Conservation (phyloP, 768 basidiomycete species). For the Phaffia tasmanica region DNA sequence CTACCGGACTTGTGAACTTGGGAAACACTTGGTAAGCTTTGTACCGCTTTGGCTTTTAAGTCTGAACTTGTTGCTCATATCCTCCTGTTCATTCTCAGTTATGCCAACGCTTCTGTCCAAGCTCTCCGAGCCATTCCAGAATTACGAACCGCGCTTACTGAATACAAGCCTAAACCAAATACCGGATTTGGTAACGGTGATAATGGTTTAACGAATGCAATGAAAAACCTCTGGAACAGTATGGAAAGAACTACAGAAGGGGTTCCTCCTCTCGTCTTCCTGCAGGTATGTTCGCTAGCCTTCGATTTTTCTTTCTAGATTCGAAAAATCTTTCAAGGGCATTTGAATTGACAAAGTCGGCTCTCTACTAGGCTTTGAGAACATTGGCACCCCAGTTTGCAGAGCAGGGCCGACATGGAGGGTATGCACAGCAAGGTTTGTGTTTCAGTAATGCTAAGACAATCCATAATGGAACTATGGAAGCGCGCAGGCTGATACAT, state of each 20-base stretch:
- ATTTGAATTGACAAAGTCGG: neutral
- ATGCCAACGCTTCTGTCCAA: conserved; percentile 93
- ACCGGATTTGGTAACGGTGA: conserved; percentile 5
- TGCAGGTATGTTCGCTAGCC: conserved; percentile 41
- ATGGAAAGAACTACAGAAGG: conserved; percentile 69
- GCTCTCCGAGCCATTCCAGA: conserved; percentile 87
- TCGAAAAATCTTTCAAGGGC: neutral
- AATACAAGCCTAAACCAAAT: conserved; percentile 39
- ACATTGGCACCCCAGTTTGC: conserved; percentile 81
- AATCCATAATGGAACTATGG: neutral
- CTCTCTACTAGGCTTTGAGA: conserved; percentile 46
- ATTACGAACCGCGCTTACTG: conserved; percentile 58
- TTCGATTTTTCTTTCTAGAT: neutral
- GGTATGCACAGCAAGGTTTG: conserved; percentile 70
- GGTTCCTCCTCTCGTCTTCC: conserved; percentile 58
- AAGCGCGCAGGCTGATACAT: too few species aligned
- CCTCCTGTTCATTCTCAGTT: conserved; percentile 80
- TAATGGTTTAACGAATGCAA: conserved; percentile 27
- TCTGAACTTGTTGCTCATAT: conserved; percentile 33
- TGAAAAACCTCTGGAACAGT: conserved; percentile 48
- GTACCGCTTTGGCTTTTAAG: conserved; percentile 34
- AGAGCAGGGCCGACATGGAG: conserved; percentile 48
- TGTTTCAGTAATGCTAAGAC: neutral
- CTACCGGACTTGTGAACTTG: conserved; percentile 36
- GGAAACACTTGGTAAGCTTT: conserved; percentile 25